These are phyloP conservation scores for Hypoxylon fuscum DNA, from an alignment of 495 filamentous ascomycete species.

Conservation along the genomic window DNA sequence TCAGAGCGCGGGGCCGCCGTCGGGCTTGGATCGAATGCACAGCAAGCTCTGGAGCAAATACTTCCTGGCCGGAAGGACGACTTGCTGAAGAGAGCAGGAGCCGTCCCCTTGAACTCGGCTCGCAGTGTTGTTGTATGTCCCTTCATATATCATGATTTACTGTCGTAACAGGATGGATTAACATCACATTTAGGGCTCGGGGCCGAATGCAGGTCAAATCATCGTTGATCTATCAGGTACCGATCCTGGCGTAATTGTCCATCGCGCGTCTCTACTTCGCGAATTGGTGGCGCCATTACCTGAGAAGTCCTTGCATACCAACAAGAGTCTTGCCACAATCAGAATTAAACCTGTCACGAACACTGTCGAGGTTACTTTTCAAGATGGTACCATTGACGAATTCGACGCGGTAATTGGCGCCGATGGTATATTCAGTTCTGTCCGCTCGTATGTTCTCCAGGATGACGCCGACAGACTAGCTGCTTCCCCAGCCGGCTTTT, in stretches of 20 bases:
- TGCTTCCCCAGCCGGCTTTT: slow-evolving; percentile 26
- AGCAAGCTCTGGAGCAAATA: too few species aligned
- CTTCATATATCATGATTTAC: too few species aligned
- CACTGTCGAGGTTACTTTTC: slow-evolving; percentile 21
- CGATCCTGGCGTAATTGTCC: slow-evolving; percentile 19
- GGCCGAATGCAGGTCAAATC: slow-evolving; percentile 16
- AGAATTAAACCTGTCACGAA: slow-evolving; percentile 3
- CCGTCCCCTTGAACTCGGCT: too few species aligned
- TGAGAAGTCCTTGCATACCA: slow-evolving; percentile 11
- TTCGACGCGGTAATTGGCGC: slow-evolving; percentile 43
- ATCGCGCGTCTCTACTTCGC: slow-evolving; percentile 14
- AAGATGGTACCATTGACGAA: slow-evolving; percentile 21
- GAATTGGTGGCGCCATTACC: slow-evolving; percentile 16
- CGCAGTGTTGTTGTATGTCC: too few species aligned
- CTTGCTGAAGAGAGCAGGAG: too few species aligned
- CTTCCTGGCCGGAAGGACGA: too few species aligned
- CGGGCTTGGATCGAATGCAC: too few species aligned
- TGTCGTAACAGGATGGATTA: too few species aligned
- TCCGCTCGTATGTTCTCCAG: slow-evolving; percentile 27
- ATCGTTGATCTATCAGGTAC: slow-evolving; percentile 9
- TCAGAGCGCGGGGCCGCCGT: slow-evolving; percentile 38
- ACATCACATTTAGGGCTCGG: slow-evolving; percentile 26
- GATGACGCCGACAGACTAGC: slow-evolving; percentile 6
- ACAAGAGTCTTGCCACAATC: slow-evolving; percentile 15
- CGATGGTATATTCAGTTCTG: slow-evolving; percentile 39